Conservation (phyloP, 225 moss, liverwort and hornwort genomes). For the Marchantia paleacea region DNA sequence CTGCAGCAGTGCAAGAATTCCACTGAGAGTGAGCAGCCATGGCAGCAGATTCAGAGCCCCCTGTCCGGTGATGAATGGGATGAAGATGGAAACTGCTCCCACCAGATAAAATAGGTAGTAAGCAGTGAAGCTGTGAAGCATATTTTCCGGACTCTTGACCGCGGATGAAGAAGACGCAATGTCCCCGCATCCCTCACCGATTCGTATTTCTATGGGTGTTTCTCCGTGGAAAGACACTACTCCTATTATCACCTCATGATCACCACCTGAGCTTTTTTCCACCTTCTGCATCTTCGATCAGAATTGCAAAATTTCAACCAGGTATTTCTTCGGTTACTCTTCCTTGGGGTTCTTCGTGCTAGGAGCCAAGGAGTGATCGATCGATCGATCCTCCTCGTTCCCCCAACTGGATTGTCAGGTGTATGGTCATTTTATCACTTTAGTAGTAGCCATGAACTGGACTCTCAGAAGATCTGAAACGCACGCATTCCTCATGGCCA, state of each 20-base stretch:
- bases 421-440: no score
- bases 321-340: not conserved
- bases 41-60: not conserved
- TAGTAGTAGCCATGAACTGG: no score
- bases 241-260: not conserved
- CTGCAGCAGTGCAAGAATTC: not conserved
- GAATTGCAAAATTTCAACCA: not conserved
- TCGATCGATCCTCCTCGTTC: no score
- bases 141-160: not conserved
- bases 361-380: no score
- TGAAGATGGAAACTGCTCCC: not conserved
- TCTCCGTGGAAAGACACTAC: not conserved
- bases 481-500: no score
- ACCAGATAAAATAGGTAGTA: conserved; percentile 8
- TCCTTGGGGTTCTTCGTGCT: not conserved
- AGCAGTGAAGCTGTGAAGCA: not conserved
- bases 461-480: no score
- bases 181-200: not conserved
- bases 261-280: not conserved
- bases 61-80: not conserved
- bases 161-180: not conserved
- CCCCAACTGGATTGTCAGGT: no score
- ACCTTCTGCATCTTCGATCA: not conserved
- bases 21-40: conserved; percentile 5
- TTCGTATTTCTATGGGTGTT: not conserved